Evolutionary conservation across 257 asterid species (phyloP), one percentile per base, ranked within the genome.

Genomic region (Solanum rostratum): DNA sequence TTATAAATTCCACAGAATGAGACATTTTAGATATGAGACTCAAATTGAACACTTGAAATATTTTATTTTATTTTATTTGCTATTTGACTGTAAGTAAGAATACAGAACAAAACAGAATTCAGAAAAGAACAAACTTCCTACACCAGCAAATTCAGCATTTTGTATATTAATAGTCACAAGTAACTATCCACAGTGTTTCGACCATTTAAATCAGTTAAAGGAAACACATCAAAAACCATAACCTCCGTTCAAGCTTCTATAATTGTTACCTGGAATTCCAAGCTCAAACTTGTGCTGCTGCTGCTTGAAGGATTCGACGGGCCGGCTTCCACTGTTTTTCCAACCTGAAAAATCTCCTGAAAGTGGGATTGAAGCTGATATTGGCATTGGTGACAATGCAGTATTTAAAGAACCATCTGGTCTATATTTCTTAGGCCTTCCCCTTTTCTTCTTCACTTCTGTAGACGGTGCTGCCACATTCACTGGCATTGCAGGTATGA

Each of bases 331-430:
- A 87, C 90, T 88, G 74, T 86, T 95, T 81, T 91, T 92, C 97
- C 97, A 96, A 39, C 86, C 88, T 1, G 97, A 86, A 86, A 87
- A 95, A 60, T 96, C 98, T 20, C 98, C 97, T 3, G 98, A 46
- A 54, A 96, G 90, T 27, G 99, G 98, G 86, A 96, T 92, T 79
- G 99, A 95, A 54, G 98, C 98, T 12, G 99, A 96, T 70, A 96
- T 93, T 7, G 99, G 98, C 98, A 95, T 96, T 49, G 99, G 99
- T 0, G 99, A 96, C 88, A 95, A 88, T 88, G 99, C 94, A 85
- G 87, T 85, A 10, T 9, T 81, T 22, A 46, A 50, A 74, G 81
- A 74, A 24, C 97, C 99, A 88, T 91, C 98, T 30, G 86, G 86
- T 65, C 89, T 93, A 50, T 94, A 96, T 91, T 95, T 96, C 73